Evolutionary conservation across 192 early-diverging fungal genomes (phyloP), one percentile per base, ranked within the genome.

Genomic region (Rhizoclosmatium sp.): DNA sequence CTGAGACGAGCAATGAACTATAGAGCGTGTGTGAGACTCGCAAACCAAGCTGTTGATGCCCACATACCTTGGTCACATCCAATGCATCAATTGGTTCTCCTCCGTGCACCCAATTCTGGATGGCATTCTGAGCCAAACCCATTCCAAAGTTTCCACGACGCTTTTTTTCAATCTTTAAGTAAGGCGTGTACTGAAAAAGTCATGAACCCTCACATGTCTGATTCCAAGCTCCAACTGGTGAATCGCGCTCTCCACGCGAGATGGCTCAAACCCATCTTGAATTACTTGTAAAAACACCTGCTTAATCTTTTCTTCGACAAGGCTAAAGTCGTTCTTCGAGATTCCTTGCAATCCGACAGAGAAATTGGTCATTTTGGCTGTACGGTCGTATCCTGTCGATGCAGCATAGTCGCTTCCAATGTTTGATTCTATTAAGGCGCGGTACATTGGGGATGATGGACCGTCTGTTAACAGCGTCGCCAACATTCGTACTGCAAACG

Each of bases 311-410:
- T 89, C 79, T 81, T 97, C 91, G 16, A 96, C 89, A 80, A 75
- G 81, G 3, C 85, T 67, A 21, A 93, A 87, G 80, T 97, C 93
- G 21, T 88, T 87, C 2, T 87, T 71, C 46, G 85, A 84, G 65
- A 97, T 92, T 3, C 97, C 97, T 75, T 97, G 96, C 61, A 99
- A 79, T 3, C 97, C 97, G 73, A 99, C 90, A 0, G 94, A 92
- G 5, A 99, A 81, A 61, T 76, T 87, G 40, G 83, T 83, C 59
- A 82, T 58, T 65, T 48, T 65, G 16, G 91, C 88, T 48, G 88
- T 92, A 45, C 86, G 85, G 78, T 93, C 92, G 79, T 97, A 99
- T n/a, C 97, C 97, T 16, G 95, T 96, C 68, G 93, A 94, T 9
- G 93, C 87, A 64, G 92, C 92, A 85, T 95, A 99, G 66, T 97